Conservation (phyloP, 2,329 filamentous ascomycete genomes). For the Fusarium cyanostomum region DNA sequence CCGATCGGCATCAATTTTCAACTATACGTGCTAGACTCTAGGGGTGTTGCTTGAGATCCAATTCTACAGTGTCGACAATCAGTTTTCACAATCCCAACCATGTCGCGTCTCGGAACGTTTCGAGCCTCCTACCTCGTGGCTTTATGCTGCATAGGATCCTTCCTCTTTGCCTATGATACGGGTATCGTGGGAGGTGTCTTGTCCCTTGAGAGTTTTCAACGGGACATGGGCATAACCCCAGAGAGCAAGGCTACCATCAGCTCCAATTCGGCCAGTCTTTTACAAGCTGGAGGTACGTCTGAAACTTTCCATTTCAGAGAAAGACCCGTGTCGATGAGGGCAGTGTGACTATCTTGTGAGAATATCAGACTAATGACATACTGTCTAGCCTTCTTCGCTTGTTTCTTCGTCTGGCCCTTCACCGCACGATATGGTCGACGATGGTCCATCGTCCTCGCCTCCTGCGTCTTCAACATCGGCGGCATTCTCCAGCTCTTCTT, state of each 20-base stretch:
- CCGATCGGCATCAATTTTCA: background rate
- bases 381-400: slow-evolving; percentile 52
- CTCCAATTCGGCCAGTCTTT: slow-evolving; percentile 53
- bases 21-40: no score
- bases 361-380: background rate
- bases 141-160: slow-evolving; percentile 52
- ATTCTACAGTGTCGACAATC: background rate
- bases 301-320: no score
- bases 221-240: slow-evolving; percentile 49
- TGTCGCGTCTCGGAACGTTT: slow-evolving; percentile 48
- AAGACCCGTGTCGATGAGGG: no score
- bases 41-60: background rate
- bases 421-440: slow-evolving; percentile 53
- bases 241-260: slow-evolving; percentile 46
- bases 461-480: slow-evolving; percentile 56
- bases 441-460: slow-evolving; percentile 52
- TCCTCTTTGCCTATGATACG: slow-evolving; percentile 55
- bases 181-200: slow-evolving; percentile 55
- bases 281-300: slow-evolving; percentile 52
- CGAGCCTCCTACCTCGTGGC: slow-evolving; percentile 51
- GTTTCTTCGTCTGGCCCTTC: slow-evolving; percentile 56
- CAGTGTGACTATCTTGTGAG: background rate
- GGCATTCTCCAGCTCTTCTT: slow-evolving; percentile 52
- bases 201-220: slow-evolving; percentile 50
- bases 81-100: slow-evolving; percentile 1